These are phyloP conservation scores for Erigeron philadelphicus DNA, from an alignment of 140 eudicot species.

Conservation along the genomic window DNA sequence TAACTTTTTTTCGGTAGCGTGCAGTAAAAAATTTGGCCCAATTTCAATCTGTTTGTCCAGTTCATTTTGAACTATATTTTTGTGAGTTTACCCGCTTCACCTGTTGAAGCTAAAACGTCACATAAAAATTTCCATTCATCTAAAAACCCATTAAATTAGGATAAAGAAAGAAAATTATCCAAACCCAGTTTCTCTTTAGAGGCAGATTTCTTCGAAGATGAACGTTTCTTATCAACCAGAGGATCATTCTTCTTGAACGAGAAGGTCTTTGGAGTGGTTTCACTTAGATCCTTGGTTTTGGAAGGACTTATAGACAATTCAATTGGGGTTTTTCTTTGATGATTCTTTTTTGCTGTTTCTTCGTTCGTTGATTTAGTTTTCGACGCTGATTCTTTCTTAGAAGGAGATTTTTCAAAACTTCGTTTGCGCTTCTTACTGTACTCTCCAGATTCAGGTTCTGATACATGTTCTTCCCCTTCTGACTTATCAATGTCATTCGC, in stretches of 20 bases:
- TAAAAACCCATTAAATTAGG: not conserved
- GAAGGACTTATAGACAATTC: constrained; percentile 48
- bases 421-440: constrained; percentile 45
- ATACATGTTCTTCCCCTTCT: constrained; percentile 52
- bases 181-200: constrained; percentile 66
- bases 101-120: not conserved
- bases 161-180: constrained; percentile 1
- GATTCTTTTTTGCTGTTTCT: constrained; percentile 36
- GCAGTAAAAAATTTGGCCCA: not conserved
- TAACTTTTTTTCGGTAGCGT: not conserved
- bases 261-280: constrained; percentile 46
- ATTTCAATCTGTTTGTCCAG: not conserved
- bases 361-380: constrained; percentile 45
- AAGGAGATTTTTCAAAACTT: constrained; percentile 37
- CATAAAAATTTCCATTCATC: not conserved
- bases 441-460: constrained; percentile 50
- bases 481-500: constrained; percentile 42
- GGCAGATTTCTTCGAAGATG: constrained; percentile 51
- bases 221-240: constrained; percentile 52
- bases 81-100: no score
- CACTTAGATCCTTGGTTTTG: constrained; percentile 40
- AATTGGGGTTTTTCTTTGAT: constrained; percentile 44
- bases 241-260: constrained; percentile 67
- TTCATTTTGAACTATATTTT: no score
- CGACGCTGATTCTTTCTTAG: constrained; percentile 44